Conservation (phyloP, 768 basidiomycete genomes). For the Peribolospora kevripleyi region DNA sequence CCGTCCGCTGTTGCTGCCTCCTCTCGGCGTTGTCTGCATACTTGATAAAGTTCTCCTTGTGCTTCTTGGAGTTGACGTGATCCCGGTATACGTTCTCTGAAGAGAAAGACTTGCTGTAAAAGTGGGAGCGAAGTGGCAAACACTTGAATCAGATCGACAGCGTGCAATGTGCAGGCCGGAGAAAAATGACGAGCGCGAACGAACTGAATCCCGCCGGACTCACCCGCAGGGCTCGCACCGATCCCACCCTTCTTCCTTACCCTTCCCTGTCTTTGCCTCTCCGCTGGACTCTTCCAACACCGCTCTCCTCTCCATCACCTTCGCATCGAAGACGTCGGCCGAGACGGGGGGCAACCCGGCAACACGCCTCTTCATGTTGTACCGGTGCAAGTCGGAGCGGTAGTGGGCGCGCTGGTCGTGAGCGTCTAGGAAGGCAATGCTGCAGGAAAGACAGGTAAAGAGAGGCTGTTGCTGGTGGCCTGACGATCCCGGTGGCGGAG, state of each 20-base stretch:
- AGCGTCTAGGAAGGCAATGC: conserved; percentile 58
- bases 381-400: conserved; percentile 80
- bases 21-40: conserved; percentile 16
- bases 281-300: neutral
- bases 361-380: conserved; percentile 66
- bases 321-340: conserved; percentile 53
- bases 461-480: no score
- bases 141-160: neutral
- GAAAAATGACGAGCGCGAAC: neutral
- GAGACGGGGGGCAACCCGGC: conserved; percentile 70
- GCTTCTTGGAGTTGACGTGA: conserved; percentile 70
- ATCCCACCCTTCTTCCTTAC: neutral
- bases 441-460: conserved; percentile 63
- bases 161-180: neutral
- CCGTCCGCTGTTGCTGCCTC: neutral
- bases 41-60: conserved; percentile 50
- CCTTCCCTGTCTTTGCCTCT: neutral
- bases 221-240: conserved; percentile 62
- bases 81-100: conserved; percentile 72
- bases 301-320: conserved; percentile 41
- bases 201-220: conserved; percentile 16
- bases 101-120: conserved; percentile 58
- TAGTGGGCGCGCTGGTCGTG: conserved; percentile 75
- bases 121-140: neutral
- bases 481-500: no score